Conservation (phyloP, 1,284 basidiomycete species). For the Marasmius sp. region DNA sequence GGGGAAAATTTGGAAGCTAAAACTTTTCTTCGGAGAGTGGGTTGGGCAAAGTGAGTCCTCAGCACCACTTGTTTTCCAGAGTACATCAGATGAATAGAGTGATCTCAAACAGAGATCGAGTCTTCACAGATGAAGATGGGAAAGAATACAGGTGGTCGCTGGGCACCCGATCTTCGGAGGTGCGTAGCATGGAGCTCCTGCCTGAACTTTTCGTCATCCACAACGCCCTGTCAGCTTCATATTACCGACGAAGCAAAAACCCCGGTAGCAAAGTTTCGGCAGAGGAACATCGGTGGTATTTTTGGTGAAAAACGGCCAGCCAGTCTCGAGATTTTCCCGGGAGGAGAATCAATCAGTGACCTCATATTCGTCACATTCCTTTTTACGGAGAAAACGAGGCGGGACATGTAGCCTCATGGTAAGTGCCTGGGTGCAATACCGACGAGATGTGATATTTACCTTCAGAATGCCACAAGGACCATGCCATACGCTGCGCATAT, state of each 20-base stretch:
- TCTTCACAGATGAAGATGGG: neutral
- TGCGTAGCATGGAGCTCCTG: neutral
- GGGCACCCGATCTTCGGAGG: neutral
- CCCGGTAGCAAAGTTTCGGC: neutral
- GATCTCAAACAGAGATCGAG: neutral
- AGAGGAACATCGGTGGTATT: neutral
- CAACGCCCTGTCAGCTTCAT: neutral
- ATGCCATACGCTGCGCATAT: no score
- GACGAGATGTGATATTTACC: no score
- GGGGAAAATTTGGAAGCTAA: neutral
- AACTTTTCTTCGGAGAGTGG: neutral
- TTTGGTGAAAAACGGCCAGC: neutral
- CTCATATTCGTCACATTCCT: neutral
- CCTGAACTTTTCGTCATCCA: neutral
- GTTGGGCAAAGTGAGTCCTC: neutral
- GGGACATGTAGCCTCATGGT: neutral
- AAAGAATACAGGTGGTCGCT: neutral
- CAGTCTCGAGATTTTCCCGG: neutral
- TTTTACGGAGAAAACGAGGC: neutral
- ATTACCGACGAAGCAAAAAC: neutral
- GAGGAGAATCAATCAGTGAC: neutral
- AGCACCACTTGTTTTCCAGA: neutral
- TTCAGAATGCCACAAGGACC: no score
- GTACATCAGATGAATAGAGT: neutral
- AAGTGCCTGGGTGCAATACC: no score